Evolutionary conservation across 2,329 filamentous ascomycete species (phyloP).

Genomic region (Emmonsiellopsis sp.): DNA sequence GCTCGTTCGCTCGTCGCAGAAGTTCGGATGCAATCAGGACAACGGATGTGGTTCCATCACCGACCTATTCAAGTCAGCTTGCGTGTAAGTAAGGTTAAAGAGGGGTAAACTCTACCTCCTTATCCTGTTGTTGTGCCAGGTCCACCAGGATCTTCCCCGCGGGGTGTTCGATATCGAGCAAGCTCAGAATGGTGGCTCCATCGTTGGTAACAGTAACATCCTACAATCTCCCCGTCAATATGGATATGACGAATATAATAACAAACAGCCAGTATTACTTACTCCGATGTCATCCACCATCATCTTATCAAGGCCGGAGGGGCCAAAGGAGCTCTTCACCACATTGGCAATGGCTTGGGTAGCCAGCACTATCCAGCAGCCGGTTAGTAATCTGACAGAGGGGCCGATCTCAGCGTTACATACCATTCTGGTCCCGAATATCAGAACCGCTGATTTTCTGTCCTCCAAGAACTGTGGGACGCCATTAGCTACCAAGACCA

Average conservation of each 20-base stretch:
- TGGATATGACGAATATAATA: neutral
- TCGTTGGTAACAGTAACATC: constrained; percentile 99
- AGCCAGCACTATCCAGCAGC: constrained; percentile 58
- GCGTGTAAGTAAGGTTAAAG: neutral
- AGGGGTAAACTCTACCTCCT: constrained; percentile 49
- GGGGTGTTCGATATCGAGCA: constrained; percentile 95
- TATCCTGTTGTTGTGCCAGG: constrained; percentile 95
- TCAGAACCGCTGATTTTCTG: constrained; percentile 95
- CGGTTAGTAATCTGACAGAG: constrained; percentile 8
- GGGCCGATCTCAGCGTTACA: constrained; percentile 21
- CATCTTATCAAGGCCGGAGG: constrained; percentile 98
- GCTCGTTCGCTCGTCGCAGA: constrained; percentile 84
- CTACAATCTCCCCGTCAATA: constrained; percentile 30
- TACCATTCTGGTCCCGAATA: constrained; percentile 94
- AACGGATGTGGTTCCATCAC: constrained; percentile 95
- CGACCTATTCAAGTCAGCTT: constrained; percentile 46
- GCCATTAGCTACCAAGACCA: constrained; percentile 20
- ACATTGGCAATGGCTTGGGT: constrained; percentile 98
- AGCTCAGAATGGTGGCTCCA: constrained; percentile 87
- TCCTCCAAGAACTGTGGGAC: constrained; percentile 67
- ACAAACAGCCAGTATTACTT: constrained; percentile 25
- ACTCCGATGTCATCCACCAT: constrained; percentile 99
- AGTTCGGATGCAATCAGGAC: constrained; percentile 96
- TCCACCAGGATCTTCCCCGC: constrained; percentile 98
- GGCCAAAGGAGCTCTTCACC: constrained; percentile 96